Conservation (phyloP, 345 rosid species). For the Hirschfeldia incana region DNA sequence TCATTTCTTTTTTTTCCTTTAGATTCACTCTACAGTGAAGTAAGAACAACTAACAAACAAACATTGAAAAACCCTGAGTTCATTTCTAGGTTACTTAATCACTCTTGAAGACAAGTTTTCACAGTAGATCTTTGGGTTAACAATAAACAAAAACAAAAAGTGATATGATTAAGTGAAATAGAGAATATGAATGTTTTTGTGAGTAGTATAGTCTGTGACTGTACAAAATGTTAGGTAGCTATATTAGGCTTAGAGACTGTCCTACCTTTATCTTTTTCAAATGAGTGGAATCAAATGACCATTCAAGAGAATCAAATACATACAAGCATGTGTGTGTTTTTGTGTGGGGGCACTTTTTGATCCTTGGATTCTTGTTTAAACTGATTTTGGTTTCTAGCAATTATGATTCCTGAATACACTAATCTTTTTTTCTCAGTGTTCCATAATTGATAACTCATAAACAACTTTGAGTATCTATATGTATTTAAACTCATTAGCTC, state of each 20-base stretch:
- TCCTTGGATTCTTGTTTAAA: constrained; percentile 36
- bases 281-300: constrained; percentile 25
- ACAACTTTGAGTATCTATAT: constrained; percentile 28
- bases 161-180: neutral
- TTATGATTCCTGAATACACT: constrained; percentile 23
- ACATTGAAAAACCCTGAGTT: neutral
- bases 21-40: constrained; percentile 35
- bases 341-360: constrained; percentile 19
- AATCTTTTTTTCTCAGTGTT: constrained; percentile 25
- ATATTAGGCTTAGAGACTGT: constrained; percentile 24
- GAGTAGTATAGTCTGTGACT: constrained; percentile 19
- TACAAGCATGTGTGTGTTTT: constrained; percentile 27
- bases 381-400: constrained; percentile 33
- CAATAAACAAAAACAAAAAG: neutral
- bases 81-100: neutral
- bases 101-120: neutral
- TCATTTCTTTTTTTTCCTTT: constrained; percentile 22
- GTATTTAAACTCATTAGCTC: constrained; percentile 13
- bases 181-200: constrained; percentile 4
- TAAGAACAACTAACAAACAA: neutral
- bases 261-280: neutral
- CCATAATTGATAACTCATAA: constrained; percentile 32
- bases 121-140: neutral
- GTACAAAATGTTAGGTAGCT: constrained; percentile 33
- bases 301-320: constrained; percentile 23